Evolutionary conservation across 176 grass and related monocot species (phyloP), one percentile per base, ranked within the genome.

Genomic region (Avena eriantha): DNA sequence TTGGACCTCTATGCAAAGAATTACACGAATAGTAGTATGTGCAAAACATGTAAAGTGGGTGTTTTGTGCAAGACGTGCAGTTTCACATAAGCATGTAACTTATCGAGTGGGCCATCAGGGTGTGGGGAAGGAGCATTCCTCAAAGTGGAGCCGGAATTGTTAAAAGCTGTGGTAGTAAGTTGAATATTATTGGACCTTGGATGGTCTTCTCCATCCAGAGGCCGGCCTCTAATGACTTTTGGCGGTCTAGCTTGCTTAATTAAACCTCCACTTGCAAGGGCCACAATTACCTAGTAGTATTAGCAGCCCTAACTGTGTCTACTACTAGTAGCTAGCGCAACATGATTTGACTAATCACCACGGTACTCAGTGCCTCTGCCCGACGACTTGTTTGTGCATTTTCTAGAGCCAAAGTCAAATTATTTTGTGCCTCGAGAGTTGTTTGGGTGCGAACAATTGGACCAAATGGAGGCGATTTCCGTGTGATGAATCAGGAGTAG

Each of bases 321-420:
- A n/a, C n/a, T n/a, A n/a, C n/a, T n/a, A 63, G 11, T 19, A 84
- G 65, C 69, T 71, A 85, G 46, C 15, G 70, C 82, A 70, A 53
- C 76, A 81, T 19, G 77, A 77, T 84, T 88, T 88, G 86, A 91
- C 86, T 85, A 88, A 85, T 85, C 70, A 16, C 66, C 67, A 41
- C 16, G 53, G 66, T 2, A 69, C 66, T 29, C 81, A 79, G 63
- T 86, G 88, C 50, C 78, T 71, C 50, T 70, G 41, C 57, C 4
- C 8, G 54, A 17, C 4, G 74, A 83, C 80, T n/a, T 51, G 68
- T 36, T 53, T 39, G 29, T 77, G 46, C 59, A 23, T 80, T 84
- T 84, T 87, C 84, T 31, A 41, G 6, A 7, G 39, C 39, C 7
- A 41, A 41, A 41, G 1, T 6, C 6, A 41, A 41, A 41, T 1